Evolutionary conservation across 163 green algal genomes (phyloP), one percentile per base, ranked within the genome.

Genomic region (Coccomyxa subellipsoidea): DNA sequence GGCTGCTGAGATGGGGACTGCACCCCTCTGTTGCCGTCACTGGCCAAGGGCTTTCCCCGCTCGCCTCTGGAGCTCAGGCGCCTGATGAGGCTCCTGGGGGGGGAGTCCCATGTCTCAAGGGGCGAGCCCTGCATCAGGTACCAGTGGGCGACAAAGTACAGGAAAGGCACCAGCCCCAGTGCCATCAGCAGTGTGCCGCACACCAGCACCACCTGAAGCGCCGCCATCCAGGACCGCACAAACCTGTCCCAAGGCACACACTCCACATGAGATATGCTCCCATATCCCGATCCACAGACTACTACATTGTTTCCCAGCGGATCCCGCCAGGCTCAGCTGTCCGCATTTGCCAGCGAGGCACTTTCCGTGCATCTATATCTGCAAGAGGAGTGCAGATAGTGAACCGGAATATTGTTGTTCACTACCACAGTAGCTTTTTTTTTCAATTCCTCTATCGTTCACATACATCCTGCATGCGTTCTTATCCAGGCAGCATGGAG

Each of bases 121-220:
- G 40, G 69, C 70, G 39, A 54, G 81, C n/a, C 39, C 76, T 78
- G 66, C 59, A 59, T 69, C 32, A 82, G 72, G 72, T 81, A 84
- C 31, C 32, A 71, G 37, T 83, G 79, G 7, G 47, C 32, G 6
- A 25, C 54, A 66, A 86, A 84, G 70, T 87, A 84, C 32, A 89
- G 54, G 37, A 86, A 84, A 12, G 79, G 83, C 8, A 86, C 78
- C 29, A 86, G 37, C 18, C 79, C 69, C 21, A 84, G 47, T 25
- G 69, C 25, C 15, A 82, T 39, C 31, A 77, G 71, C 40, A 84
- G 40, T 1, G 86, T 87, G 31, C 38, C 39, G 10, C 70, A 47
- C 18, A 90, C 76, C 70, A 90, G 72, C 38, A 81, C 38, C 36
- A 90, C 69, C 38, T 88, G 84, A 36, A 87, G 76, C 0, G 86